These are phyloP conservation scores for Plasmodium reichenowi DNA, from an alignment of 169 alveolate species.

Conservation along the genomic window DNA sequence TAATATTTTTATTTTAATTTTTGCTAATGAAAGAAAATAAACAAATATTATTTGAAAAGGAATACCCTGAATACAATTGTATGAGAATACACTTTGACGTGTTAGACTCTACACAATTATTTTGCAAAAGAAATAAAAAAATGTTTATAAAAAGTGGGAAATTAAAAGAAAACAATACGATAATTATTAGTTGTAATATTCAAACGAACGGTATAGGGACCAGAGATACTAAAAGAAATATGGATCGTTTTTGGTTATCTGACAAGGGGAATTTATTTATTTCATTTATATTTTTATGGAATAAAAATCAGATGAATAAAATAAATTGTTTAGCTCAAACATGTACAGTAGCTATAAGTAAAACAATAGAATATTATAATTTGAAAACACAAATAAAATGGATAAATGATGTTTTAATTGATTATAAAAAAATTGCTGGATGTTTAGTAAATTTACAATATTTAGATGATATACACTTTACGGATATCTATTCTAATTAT, in stretches of 20 bases:
- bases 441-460: constrained; percentile 34
- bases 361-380: constrained; percentile 47
- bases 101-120: constrained; percentile 25
- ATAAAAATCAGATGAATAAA: constrained; percentile 9
- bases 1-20: background rate
- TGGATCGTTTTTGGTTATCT: constrained; percentile 15
- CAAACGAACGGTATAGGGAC: constrained; percentile 29
- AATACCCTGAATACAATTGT: constrained; percentile 12
- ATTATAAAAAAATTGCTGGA: constrained; percentile 35
- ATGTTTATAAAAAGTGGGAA: constrained; percentile 12
- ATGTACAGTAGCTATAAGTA: constrained; percentile 33
- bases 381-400: constrained; percentile 39
- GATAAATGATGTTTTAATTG: constrained; percentile 32
- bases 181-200: constrained; percentile 30
- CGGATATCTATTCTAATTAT: background rate
- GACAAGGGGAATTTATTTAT: constrained; percentile 45
- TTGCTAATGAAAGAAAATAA: constrained; percentile 24
- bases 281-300: constrained; percentile 60
- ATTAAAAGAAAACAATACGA: constrained; percentile 10
- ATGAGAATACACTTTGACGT: constrained; percentile 13
- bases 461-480: background rate
- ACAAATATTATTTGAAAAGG: constrained; percentile 14
- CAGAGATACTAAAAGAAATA: constrained; percentile 5
- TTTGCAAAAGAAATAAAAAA: constrained; percentile 18
- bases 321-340: constrained; percentile 16